phyloP scores from a whole-genome alignment of 352 stramenopile genomes.

The Blastocystis sp. region DNA sequence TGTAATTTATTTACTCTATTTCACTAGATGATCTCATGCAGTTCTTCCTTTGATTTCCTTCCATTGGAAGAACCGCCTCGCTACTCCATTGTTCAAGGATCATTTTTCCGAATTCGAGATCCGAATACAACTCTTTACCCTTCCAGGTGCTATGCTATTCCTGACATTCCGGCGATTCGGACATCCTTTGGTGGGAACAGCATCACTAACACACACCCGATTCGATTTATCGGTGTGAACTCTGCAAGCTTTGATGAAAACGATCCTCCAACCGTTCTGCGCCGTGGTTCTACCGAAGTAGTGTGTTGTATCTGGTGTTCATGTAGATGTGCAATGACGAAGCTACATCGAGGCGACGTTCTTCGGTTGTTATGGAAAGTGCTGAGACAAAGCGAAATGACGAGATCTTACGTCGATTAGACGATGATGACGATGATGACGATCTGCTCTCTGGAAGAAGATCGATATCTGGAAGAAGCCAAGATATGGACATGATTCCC shows the following conservation, averaged over 20 bases:
- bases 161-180: background rate
- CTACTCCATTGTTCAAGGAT: conserved; percentile 12
- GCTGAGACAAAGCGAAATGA: conserved; percentile 38
- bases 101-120: background rate
- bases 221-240: conserved; percentile 1
- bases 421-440: conserved; percentile 39
- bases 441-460: background rate
- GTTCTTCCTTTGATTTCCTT: background rate
- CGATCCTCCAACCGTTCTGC: background rate
- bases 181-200: too few relatives aligned
- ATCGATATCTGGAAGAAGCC: background rate
- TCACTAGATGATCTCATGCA: background rate
- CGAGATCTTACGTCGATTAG: conserved; percentile 24
- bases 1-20: background rate
- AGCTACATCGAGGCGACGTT: background rate
- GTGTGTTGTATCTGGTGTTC: background rate
- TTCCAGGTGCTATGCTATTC: conserved; percentile 34
- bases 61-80: background rate
- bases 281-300: background rate
- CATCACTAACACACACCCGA: background rate
- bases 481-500: background rate
- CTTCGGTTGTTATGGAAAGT: conserved; percentile 43
- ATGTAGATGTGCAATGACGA: background rate
- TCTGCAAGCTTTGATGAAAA: conserved; percentile 7
- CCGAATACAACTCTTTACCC: background rate